Conservation (phyloP, 2,329 filamentous ascomycete genomes). For the Hymenoscyphus linearis region DNA sequence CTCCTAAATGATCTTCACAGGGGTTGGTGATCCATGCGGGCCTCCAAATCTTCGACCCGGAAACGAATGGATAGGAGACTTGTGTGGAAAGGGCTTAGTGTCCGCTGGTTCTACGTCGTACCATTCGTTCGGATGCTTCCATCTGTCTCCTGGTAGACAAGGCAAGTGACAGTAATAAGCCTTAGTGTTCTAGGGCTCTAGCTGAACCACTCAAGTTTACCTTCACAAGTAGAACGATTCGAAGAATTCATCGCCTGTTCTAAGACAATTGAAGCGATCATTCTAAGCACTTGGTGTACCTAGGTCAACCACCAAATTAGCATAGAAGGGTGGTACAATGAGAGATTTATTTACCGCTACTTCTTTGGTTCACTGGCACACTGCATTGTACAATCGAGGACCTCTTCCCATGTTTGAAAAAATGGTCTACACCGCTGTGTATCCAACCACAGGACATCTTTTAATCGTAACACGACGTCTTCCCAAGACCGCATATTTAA, state of each 20-base stretch:
- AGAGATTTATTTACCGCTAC: too few relatives aligned
- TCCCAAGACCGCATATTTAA: conserved; percentile 20
- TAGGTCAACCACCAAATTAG: too few relatives aligned
- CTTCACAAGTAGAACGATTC: too few relatives aligned
- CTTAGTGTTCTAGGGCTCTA: too few relatives aligned
- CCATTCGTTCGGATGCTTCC: background rate
- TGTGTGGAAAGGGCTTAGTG: background rate
- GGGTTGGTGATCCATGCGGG: background rate
- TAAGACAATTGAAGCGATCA: too few relatives aligned
- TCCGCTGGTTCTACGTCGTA: background rate
- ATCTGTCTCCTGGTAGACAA: background rate
- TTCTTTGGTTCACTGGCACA: too few relatives aligned
- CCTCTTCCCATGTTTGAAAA: background rate
- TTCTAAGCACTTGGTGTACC: too few relatives aligned
- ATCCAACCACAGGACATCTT: conserved; percentile 31
- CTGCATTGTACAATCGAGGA: background rate
- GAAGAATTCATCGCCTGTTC: too few relatives aligned
- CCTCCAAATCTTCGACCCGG: background rate
- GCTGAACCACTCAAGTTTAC: too few relatives aligned
- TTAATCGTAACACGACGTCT: conserved; percentile 20
- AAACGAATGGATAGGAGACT: background rate
- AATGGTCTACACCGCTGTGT: conserved; percentile 4
- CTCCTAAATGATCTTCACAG: background rate
- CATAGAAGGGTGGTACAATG: too few relatives aligned
- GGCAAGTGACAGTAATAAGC: too few relatives aligned